Conservation (phyloP, 768 basidiomycete genomes). For the Erythrobasidium yunnanense region DNA sequence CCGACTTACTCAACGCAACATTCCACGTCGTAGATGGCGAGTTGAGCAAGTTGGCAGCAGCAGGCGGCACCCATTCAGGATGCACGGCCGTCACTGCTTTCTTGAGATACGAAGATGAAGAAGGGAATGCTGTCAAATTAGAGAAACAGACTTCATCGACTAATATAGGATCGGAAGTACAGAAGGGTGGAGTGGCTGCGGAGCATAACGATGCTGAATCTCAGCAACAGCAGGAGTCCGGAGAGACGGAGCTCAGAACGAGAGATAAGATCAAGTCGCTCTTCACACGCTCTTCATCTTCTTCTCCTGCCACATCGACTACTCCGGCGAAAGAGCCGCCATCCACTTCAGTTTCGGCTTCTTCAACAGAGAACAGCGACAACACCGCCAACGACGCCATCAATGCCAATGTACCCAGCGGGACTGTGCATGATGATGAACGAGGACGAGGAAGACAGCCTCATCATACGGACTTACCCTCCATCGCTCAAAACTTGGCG, state of each 20-base stretch:
- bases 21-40: conserved; percentile 83
- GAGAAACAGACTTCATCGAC: too few relatives aligned
- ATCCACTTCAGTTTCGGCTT: too few relatives aligned
- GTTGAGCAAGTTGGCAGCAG: conserved; percentile 71
- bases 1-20: conserved; percentile 81
- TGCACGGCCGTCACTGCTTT: conserved; percentile 96
- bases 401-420: too few relatives aligned
- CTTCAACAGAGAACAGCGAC: too few relatives aligned
- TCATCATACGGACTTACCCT: conserved; percentile 42
- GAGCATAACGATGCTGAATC: too few relatives aligned
- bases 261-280: too few relatives aligned
- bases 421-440: too few relatives aligned
- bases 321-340: too few relatives aligned
- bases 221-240: not conserved
- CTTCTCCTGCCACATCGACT: too few relatives aligned
- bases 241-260: not conserved
- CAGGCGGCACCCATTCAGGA: conserved; percentile 74
- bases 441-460: conserved; percentile 44
- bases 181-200: conserved; percentile 16
- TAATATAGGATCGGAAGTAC: conserved; percentile 4
- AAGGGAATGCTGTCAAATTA: conserved; percentile 17
- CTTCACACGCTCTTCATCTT: too few relatives aligned
- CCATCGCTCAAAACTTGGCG: conserved; percentile 42
- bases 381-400: too few relatives aligned
- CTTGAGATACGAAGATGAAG: conserved; percentile 61